These are phyloP conservation scores for Cordyceps cateniannulata DNA, from an alignment of 2,329 filamentous ascomycete species.

Conservation along the genomic window DNA sequence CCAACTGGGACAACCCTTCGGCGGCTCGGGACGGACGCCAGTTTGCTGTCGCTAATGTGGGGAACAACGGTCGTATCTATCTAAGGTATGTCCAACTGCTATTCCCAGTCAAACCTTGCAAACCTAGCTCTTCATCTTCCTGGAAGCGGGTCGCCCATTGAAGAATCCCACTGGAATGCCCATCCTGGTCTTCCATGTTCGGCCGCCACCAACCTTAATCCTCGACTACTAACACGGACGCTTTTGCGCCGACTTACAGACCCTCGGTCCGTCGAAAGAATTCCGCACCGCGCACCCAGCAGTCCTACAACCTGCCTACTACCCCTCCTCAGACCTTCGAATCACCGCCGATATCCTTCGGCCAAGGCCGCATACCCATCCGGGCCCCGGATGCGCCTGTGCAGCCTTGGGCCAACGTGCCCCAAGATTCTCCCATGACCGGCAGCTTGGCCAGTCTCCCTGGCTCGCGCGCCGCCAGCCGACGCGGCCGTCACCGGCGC, in stretches of 20 bases:
- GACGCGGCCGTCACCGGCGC: conserved; percentile 43
- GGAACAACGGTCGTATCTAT: conserved; percentile 77
- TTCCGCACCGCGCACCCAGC: conserved; percentile 23
- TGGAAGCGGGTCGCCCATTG: background rate
- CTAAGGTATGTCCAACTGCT: conserved; percentile 54
- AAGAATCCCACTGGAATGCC: conserved; percentile 3
- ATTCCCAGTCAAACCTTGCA: background rate
- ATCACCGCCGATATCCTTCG: conserved; percentile 30
- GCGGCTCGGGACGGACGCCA: conserved; percentile 60
- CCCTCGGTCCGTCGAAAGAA: conserved; percentile 55
- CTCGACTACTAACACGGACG: conserved; percentile 15
- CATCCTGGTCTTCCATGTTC: background rate
- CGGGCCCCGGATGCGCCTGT: conserved; percentile 15
- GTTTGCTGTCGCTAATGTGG: conserved; percentile 76
- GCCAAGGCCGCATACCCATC: conserved; percentile 22
- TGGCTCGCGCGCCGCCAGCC: conserved; percentile 18
- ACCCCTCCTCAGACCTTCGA: conserved; percentile 55
- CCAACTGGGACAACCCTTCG: conserved; percentile 54
- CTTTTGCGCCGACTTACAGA: conserved; percentile 29
- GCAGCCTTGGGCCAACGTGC: conserved; percentile 37
- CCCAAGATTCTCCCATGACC: conserved; percentile 30
- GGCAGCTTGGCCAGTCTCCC: conserved; percentile 28
- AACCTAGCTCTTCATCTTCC: background rate
- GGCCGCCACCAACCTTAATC: background rate
- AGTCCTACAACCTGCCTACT: conserved; percentile 49